These are phyloP conservation scores for Boletus smithii DNA, from an alignment of 1,284 basidiomycete genomes.

Conservation along the genomic window DNA sequence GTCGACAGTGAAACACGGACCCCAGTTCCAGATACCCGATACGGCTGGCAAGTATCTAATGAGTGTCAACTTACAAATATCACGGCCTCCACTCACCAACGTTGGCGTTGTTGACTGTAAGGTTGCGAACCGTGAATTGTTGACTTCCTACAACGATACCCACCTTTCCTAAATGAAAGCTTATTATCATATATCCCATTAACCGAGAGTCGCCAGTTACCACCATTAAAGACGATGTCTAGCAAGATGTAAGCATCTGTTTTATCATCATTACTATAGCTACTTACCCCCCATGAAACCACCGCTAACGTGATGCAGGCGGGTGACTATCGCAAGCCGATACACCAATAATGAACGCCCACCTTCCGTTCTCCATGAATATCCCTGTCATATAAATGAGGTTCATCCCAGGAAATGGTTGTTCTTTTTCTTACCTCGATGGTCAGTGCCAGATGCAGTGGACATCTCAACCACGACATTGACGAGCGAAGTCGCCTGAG, in stretches of 20 bases:
- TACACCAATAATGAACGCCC: slow-evolving; percentile 42
- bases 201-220: not conserved
- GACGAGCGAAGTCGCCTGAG: slow-evolving; percentile 72
- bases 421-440: slow-evolving; percentile 38
- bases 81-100: slow-evolving; percentile 31
- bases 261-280: not conserved
- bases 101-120: slow-evolving; percentile 48
- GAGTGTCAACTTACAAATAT: not conserved
- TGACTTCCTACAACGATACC: slow-evolving; percentile 52
- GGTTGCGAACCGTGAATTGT: slow-evolving; percentile 54
- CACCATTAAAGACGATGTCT: slow-evolving; percentile 55
- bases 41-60: slow-evolving; percentile 30
- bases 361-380: slow-evolving; percentile 63
- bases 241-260: slow-evolving; percentile 2
- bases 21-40: slow-evolving; percentile 47
- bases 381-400: slow-evolving; percentile 25
- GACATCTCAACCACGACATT: slow-evolving; percentile 51
- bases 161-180: slow-evolving; percentile 30
- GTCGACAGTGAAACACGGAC: slow-evolving; percentile 16
- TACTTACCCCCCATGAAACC: slow-evolving; percentile 52
- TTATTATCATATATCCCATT: not conserved
- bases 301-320: slow-evolving; percentile 35
- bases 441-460: slow-evolving; percentile 39
- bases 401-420: not conserved
- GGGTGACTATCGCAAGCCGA: not conserved